These are phyloP conservation scores for Aspergillus diversus DNA, from an alignment of 495 filamentous ascomycete genomes.

Conservation along the genomic window DNA sequence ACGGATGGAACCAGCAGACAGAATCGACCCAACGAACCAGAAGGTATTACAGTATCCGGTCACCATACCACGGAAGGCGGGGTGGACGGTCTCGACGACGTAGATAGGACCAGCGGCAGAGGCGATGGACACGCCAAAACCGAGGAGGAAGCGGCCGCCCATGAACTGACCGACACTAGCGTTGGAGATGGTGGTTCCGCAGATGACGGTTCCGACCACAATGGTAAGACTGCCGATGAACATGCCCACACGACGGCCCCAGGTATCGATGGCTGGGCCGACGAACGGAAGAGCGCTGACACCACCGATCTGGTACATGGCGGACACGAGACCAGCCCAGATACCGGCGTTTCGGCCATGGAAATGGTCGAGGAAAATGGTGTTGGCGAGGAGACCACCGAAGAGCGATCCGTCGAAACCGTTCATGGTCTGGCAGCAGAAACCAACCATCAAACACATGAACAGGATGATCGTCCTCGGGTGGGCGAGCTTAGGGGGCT, in stretches of 20 bases:
- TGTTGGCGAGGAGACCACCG: slow-evolving; percentile 20
- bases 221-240: slow-evolving; percentile 61
- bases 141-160: slow-evolving; percentile 71
- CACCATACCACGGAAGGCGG: slow-evolving; percentile 65
- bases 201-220: slow-evolving; percentile 59
- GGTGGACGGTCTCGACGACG: slow-evolving; percentile 71
- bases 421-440: slow-evolving; percentile 15
- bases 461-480: not conserved
- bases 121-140: slow-evolving; percentile 66
- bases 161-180: slow-evolving; percentile 58
- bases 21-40: slow-evolving; percentile 54
- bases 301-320: slow-evolving; percentile 61
- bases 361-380: slow-evolving; percentile 18
- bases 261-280: slow-evolving; percentile 53
- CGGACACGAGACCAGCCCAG: slow-evolving; percentile 55
- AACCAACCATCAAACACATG: slow-evolving; percentile 9
- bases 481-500: not conserved
- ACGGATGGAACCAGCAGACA: slow-evolving; percentile 21
- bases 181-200: slow-evolving; percentile 42
- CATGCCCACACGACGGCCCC: slow-evolving; percentile 66
- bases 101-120: slow-evolving; percentile 71
- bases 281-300: slow-evolving; percentile 57
- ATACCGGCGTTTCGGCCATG: slow-evolving; percentile 22
- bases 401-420: slow-evolving; percentile 26
- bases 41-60: slow-evolving; percentile 60